phyloP scores from a whole-genome alignment of 108 stramenopile genomes.

The Cyclotella sp. region DNA sequence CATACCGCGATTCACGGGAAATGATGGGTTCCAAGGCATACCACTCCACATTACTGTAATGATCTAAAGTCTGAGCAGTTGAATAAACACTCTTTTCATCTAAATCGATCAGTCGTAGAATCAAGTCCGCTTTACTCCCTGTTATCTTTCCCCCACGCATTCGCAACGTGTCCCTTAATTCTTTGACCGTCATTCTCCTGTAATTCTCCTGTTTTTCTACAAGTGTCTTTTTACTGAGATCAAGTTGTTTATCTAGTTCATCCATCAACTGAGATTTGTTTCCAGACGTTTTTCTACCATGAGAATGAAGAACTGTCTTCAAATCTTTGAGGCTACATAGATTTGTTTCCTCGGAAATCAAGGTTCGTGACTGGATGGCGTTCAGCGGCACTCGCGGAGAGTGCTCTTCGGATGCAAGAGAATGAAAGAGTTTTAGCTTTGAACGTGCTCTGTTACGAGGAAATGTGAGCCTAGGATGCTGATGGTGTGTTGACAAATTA shows the following conservation, averaged over 20 bases:
- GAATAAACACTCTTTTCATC: neutral
- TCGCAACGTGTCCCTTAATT: conserved; percentile 25
- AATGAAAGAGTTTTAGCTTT: too few species aligned
- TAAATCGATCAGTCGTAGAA: conserved; percentile 12
- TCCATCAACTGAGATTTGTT: neutral
- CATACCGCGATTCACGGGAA: neutral
- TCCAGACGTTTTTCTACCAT: neutral
- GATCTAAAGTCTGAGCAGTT: neutral
- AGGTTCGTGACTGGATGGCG: neutral
- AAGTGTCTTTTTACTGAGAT: neutral
- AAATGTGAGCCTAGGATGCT: too few species aligned
- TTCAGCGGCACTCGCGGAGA: neutral
- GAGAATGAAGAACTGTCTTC: neutral
- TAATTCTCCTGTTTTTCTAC: neutral
- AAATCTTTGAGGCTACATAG: neutral
- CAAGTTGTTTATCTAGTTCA: conserved; percentile 1
- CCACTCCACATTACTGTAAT: conserved; percentile 2
- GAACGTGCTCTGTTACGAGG: too few species aligned
- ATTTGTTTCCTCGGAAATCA: neutral
- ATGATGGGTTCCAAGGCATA: conserved; percentile 27
- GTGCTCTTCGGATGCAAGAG: too few species aligned
- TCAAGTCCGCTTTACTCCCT: conserved; percentile 18
- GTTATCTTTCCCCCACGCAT: conserved; percentile 8
- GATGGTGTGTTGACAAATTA: too few species aligned
- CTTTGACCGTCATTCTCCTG: conserved; percentile 13